Conservation (phyloP, 139 green algal genomes). For the Chlamydomonas applanata region DNA sequence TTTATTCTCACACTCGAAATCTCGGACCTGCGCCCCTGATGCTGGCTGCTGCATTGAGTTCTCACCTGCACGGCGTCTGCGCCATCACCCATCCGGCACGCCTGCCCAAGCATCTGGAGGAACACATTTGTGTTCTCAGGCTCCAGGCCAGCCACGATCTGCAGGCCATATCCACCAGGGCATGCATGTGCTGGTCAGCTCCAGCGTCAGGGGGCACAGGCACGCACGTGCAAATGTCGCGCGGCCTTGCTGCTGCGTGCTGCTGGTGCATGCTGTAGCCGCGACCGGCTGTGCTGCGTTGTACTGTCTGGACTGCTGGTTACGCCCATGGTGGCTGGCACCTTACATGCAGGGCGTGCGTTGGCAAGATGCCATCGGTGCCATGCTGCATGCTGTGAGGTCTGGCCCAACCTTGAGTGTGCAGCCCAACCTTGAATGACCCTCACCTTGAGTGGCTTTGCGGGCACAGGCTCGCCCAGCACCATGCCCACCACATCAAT, state of each 20-base stretch:
- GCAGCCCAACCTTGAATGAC: no score
- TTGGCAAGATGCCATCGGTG: neutral
- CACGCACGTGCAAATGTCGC: neutral
- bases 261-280: neutral
- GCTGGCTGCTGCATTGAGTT: neutral
- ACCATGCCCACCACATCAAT: slow-evolving; percentile 59
- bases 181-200: neutral
- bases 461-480: slow-evolving; percentile 53
- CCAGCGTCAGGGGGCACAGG: neutral
- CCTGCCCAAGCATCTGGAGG: slow-evolving; percentile 69
- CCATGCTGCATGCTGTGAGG: no score
- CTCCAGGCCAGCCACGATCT: slow-evolving; percentile 84
- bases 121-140: slow-evolving; percentile 82
- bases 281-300: no score
- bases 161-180: neutral
- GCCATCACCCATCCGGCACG: slow-evolving; percentile 28
- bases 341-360: no score
- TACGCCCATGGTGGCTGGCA: neutral
- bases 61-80: slow-evolving; percentile 44
- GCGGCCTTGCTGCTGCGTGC: neutral
- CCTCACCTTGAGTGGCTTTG: slow-evolving; percentile 67
- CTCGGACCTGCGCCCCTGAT: no score
- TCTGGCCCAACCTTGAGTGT: no score
- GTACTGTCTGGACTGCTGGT: neutral
- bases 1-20: no score